phyloP scores from a whole-genome alignment of 306 rosid genomes.

The Malus sieversii region DNA sequence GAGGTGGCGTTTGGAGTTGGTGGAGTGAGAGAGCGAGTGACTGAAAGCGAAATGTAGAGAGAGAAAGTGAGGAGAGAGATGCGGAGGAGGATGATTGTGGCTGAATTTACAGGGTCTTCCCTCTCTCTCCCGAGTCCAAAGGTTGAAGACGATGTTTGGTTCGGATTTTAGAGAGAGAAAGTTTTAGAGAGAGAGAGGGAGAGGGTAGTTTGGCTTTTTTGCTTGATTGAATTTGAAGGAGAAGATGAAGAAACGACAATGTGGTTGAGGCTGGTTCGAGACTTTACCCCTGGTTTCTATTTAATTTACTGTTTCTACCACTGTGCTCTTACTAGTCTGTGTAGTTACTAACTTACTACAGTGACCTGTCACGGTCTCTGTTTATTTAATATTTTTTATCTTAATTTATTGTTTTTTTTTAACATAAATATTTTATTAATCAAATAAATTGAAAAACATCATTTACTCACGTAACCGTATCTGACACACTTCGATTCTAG shows the following conservation, averaged over 20 bases:
- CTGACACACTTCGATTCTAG: no score
- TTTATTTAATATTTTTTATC: neutral
- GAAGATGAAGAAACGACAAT: conserved; percentile 1
- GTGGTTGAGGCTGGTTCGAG: conserved; percentile 1
- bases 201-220: neutral
- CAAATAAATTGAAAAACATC: no score
- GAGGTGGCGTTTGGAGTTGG: neutral
- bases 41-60: neutral
- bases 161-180: conserved; percentile 1
- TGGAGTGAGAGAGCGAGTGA: neutral
- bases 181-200: conserved; percentile 4
- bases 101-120: neutral
- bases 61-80: neutral
- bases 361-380: neutral
- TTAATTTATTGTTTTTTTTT: neutral
- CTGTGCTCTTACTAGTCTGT: neutral
- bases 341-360: neutral
- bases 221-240: conserved; percentile 5
- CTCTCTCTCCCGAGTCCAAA: neutral
- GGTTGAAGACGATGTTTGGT: neutral
- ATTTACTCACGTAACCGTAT: no score
- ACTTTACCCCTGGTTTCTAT: conserved; percentile 1
- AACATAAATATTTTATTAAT: no score
- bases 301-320: conserved; percentile 35
- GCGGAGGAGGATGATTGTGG: neutral